phyloP scores from a whole-genome alignment of 1,284 basidiomycete genomes.

The Cryptococcus neoformans region DNA sequence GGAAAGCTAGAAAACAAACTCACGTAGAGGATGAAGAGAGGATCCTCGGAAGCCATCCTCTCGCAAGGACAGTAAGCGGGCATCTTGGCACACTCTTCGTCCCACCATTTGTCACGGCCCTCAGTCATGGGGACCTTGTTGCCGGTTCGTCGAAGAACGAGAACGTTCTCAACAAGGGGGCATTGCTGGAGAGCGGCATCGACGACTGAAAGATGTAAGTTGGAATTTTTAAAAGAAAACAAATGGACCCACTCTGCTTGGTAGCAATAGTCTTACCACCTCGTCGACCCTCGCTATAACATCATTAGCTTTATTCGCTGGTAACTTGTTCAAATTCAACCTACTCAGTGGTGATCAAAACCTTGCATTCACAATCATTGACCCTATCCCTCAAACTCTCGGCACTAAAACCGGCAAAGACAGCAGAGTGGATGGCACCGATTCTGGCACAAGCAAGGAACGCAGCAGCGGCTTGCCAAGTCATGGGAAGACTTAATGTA shows the following conservation, averaged over 20 bases:
- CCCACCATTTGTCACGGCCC: constrained; percentile 95
- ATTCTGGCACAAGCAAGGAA: constrained; percentile 98
- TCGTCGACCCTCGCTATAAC: constrained; percentile 69
- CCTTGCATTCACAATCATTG: constrained; percentile 81
- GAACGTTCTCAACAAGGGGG: constrained; percentile 81
- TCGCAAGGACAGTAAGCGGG: constrained; percentile 87
- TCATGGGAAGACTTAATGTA: constrained; percentile 39
- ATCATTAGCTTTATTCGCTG: background rate
- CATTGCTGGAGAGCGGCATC: constrained; percentile 87
- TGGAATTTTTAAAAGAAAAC: background rate
- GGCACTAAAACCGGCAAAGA: constrained; percentile 98
- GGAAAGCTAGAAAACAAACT: constrained; percentile 48
- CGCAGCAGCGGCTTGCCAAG: constrained; percentile 88
- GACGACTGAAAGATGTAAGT: constrained; percentile 56
- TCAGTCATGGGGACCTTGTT: constrained; percentile 75
- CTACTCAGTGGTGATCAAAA: constrained; percentile 86
- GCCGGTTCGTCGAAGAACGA: constrained; percentile 88
- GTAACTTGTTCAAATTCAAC: constrained; percentile 4
- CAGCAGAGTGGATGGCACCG: constrained; percentile 96
- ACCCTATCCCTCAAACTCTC: constrained; percentile 93
- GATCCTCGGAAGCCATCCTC: constrained; percentile 85
- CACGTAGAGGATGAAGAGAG: constrained; percentile 96
- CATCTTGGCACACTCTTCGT: constrained; percentile 81
- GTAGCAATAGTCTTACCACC: constrained; percentile 95
- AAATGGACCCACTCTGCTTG: constrained; percentile 61